Conservation (phyloP, 2,329 filamentous ascomycete genomes). For the Fusarium foetens region DNA sequence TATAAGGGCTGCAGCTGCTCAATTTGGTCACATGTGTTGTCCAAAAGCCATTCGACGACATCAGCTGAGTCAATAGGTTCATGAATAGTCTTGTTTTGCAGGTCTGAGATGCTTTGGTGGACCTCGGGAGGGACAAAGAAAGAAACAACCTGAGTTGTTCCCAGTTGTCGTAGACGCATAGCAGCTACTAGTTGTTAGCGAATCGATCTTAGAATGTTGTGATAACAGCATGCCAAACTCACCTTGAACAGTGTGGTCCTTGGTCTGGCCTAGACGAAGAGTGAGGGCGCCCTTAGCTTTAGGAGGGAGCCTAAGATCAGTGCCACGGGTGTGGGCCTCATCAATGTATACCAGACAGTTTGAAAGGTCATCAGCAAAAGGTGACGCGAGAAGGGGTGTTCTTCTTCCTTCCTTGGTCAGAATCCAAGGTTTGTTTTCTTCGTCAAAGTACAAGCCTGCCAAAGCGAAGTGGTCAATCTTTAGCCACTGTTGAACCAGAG, state of each 20-base stretch:
- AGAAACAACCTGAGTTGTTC: slow-evolving; percentile 62
- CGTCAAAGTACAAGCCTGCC: slow-evolving; percentile 64
- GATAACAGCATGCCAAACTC: slow-evolving; percentile 44
- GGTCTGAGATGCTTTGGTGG: slow-evolving; percentile 68
- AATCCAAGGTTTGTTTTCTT: slow-evolving; percentile 36
- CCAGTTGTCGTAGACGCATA: slow-evolving; percentile 70
- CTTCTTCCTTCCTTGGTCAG: slow-evolving; percentile 23
- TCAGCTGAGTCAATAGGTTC: slow-evolving; percentile 39
- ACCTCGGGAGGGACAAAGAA: slow-evolving; percentile 70
- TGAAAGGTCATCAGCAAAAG: slow-evolving; percentile 34
- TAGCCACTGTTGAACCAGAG: slow-evolving; percentile 63
- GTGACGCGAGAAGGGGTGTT: slow-evolving; percentile 34
- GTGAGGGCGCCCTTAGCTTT: slow-evolving; percentile 63
- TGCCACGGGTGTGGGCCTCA: slow-evolving; percentile 58
- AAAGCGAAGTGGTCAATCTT: slow-evolving; percentile 53
- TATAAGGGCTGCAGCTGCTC: slow-evolving; percentile 69
- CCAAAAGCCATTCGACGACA: slow-evolving; percentile 64
- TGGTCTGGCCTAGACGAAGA: slow-evolving; percentile 65
- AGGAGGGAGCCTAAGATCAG: slow-evolving; percentile 65
- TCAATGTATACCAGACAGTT: slow-evolving; percentile 64
- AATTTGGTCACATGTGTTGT: slow-evolving; percentile 69
- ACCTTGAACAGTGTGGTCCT: slow-evolving; percentile 64
- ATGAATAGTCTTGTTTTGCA: slow-evolving; percentile 41
- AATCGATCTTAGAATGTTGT: neutral
- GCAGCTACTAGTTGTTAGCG: slow-evolving; percentile 57